Conservation (phyloP, 2,329 filamentous ascomycete species). For the Claviceps sp. region DNA sequence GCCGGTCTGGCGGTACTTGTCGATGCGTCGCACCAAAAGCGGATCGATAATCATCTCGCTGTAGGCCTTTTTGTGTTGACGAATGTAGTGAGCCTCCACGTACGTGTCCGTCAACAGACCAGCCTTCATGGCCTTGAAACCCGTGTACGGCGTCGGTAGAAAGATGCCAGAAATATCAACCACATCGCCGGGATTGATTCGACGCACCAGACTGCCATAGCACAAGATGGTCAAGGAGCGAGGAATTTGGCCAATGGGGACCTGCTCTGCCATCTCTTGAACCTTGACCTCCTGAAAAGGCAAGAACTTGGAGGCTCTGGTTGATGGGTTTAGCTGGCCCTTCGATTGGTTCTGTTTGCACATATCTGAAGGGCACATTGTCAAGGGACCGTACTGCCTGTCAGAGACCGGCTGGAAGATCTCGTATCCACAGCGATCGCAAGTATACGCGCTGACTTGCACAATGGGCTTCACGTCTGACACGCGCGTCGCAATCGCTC, state of each 20-base stretch:
- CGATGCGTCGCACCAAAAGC: conserved; percentile 68
- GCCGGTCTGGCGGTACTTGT: conserved; percentile 70
- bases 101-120: conserved; percentile 96
- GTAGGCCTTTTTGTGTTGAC: conserved; percentile 97
- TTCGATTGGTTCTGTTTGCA: conserved; percentile 85
- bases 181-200: conserved; percentile 86
- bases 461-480: conserved; percentile 96
- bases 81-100: conserved; percentile 83
- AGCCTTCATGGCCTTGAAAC: conserved; percentile 92
- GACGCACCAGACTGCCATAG: conserved; percentile 72
- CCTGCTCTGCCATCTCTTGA: conserved; percentile 98
- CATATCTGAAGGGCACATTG: conserved; percentile 77
- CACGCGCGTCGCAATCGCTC: conserved; percentile 87
- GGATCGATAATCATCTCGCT: conserved; percentile 80
- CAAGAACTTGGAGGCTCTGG: conserved; percentile 90
- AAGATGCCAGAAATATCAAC: conserved; percentile 93
- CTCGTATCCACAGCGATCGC: conserved; percentile 89
- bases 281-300: conserved; percentile 98
- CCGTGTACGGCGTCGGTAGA: conserved; percentile 94
- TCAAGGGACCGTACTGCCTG: conserved; percentile 79
- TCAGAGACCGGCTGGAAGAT: conserved; percentile 93
- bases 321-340: conserved; percentile 85
- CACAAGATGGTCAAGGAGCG: conserved; percentile 81
- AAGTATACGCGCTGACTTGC: conserved; percentile 96
- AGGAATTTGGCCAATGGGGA: conserved; percentile 94